Conservation (phyloP, 129 eudicot genomes). For the Chrysanthemum seticuspe region DNA sequence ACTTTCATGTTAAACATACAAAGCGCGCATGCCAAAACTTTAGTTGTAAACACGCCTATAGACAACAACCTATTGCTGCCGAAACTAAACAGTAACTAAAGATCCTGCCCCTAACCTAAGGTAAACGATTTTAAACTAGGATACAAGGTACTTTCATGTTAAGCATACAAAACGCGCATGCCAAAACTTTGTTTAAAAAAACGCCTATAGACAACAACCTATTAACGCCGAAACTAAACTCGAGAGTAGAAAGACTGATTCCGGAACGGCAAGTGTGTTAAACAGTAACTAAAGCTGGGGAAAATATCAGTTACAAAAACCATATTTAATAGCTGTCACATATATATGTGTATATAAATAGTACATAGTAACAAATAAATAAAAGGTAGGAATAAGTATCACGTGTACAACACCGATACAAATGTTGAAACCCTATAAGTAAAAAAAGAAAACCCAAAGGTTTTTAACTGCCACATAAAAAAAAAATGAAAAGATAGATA, state of each 20-base stretch:
- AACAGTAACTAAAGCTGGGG: constrained; percentile 21
- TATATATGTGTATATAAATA: constrained; percentile 5
- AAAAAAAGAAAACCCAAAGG: background rate
- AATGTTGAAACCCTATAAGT: constrained; percentile 8
- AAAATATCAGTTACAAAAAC: constrained; percentile 17
- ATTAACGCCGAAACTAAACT: no score
- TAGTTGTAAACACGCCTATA: no score
- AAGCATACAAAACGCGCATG: no score
- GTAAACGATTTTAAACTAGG: no score
- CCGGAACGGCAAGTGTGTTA: background rate
- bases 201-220: no score
- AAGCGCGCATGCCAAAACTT: background rate
- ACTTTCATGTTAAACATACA: constrained; percentile 18
- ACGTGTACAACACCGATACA: constrained; percentile 24
- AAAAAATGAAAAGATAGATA: no score
- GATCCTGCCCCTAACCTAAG: background rate
- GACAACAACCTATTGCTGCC: no score
- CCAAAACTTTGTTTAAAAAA: no score
- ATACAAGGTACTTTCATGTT: no score
- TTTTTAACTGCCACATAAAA: constrained; percentile 4
- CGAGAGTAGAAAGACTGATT: no score
- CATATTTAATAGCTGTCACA: constrained; percentile 7
- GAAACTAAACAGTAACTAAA: constrained; percentile 14
- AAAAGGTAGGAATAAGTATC: background rate
- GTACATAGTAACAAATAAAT: background rate